Evolutionary conservation across 192 early-diverging fungal genomes (phyloP), one percentile per base, ranked within the genome.

Genomic region (Rhizophlyctis rosea): DNA sequence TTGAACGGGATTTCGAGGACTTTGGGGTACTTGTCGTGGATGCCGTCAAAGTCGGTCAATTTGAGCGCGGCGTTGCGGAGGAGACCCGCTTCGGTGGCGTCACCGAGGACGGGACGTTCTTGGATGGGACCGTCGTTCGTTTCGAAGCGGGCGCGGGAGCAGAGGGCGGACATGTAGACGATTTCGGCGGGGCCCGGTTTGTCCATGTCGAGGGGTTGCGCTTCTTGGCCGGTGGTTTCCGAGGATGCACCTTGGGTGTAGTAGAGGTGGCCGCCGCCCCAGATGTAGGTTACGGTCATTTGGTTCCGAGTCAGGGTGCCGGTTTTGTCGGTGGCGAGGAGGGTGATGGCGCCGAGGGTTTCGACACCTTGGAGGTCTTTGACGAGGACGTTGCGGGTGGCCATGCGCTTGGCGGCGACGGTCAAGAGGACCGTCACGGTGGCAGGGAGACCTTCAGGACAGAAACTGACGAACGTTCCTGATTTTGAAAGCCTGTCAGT

Each of bases 1-100:
- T 92, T 96, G 84, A 98, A 96, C 13, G 95, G 93, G 35, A 96
- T 86, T 75, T 96, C 95, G 77, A 95, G 90, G 63, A 93, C 91
- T 75, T 93, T 94, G 50, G 89, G 88, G 65, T 90, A 89, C 33
- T 52, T 44, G 18, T 86, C 82, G 33, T 65, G 56, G 27, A 77
- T 35, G 21, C 80, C 68, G 73, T 95, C 94, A 80, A 90, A 91
- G 59, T 90, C 79, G 11, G 54, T 9, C 32, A 94, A 73, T 64
- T 87, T 84, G 39, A 76, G 64, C 24, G 86, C 81, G 3, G 94
- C 91, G 72, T 91, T 90, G 9, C 93, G 86, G 36, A 89, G 78
- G 36, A 98, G 78, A 36, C 94, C 94, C 35, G 93, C 83, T 72
- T 98, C 96, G 28, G 95, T 98, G 14, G 95, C 95, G 64, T 98